Evolutionary conservation across 1,139 yeast genomes (phyloP).

Genomic region (Fermentozyma sake): DNA sequence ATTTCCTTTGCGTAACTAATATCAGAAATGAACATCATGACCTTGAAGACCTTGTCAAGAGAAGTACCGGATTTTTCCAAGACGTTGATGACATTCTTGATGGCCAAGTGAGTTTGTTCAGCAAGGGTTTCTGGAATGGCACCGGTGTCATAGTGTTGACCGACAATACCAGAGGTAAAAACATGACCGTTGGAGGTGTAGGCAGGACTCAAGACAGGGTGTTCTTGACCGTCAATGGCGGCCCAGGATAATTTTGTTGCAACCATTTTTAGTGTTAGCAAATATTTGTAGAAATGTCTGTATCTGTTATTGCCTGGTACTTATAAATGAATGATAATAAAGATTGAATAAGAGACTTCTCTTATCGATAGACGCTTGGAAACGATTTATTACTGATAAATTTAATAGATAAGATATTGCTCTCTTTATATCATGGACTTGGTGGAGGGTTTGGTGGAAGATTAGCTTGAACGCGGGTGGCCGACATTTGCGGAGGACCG

Average conservation of each 20-base stretch:
- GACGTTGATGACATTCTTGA: constrained; percentile 39
- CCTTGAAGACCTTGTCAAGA: constrained; percentile 49
- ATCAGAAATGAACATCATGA: constrained; percentile 46
- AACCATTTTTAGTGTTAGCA: too few relatives aligned
- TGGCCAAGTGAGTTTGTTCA: constrained; percentile 44
- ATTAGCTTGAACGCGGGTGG: too few relatives aligned
- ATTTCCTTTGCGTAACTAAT: constrained; percentile 40
- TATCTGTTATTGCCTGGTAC: too few relatives aligned
- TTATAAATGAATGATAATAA: too few relatives aligned
- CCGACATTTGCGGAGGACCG: too few relatives aligned
- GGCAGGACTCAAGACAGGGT: constrained; percentile 42
- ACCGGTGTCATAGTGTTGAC: constrained; percentile 30
- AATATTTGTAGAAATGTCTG: too few relatives aligned
- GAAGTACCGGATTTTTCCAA: constrained; percentile 46
- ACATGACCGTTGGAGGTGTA: constrained; percentile 46
- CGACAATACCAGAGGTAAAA: constrained; percentile 42
- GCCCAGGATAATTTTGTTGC: constrained; percentile 38
- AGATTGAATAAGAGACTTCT: too few relatives aligned
- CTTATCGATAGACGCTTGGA: too few relatives aligned
- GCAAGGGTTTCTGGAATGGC: constrained; percentile 35
- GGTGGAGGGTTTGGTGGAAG: too few relatives aligned
- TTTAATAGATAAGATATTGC: too few relatives aligned
- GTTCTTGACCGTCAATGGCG: constrained; percentile 32
- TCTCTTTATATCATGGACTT: too few relatives aligned
- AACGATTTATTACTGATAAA: too few relatives aligned